Conservation (phyloP, 2,329 filamentous ascomycete genomes). For the Aureobasidium melanogenum region DNA sequence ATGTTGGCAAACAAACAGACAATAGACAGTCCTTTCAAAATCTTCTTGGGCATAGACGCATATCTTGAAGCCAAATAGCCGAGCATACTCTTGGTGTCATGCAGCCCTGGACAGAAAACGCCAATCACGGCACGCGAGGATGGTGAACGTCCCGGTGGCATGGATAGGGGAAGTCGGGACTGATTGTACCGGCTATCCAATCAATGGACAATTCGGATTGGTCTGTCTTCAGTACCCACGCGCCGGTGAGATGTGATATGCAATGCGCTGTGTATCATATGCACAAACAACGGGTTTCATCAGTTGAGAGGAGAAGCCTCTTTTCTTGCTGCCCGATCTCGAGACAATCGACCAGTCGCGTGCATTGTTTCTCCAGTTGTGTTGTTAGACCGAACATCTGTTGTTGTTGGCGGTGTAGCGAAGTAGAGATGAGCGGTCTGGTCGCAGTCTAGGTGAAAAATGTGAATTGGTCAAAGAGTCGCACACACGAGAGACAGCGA, state of each 20-base stretch:
- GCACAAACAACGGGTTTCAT: neutral
- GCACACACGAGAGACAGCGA: neutral
- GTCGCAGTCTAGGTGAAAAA: slow-evolving; percentile 2
- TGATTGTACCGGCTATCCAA: neutral
- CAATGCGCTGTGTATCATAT: neutral
- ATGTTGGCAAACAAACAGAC: neutral
- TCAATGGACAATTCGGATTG: neutral
- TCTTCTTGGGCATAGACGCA: neutral
- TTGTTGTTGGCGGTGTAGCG: neutral
- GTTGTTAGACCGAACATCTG: too few relatives aligned
- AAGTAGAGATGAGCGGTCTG: neutral
- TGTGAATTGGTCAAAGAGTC: neutral
- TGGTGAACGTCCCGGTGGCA: neutral
- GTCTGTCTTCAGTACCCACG: neutral
- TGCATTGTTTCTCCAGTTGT: neutral
- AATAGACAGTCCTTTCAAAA: neutral
- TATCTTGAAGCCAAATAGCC: neutral
- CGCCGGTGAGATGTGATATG: neutral
- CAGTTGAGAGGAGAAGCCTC: neutral
- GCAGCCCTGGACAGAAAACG: neutral
- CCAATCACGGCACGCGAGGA: slow-evolving; percentile 9
- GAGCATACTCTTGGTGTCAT: neutral
- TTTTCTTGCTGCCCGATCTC: neutral
- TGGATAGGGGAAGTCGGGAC: neutral
- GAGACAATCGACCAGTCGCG: neutral